Evolutionary conservation across 805 yeast species (phyloP), one percentile per base, ranked within the genome.

Genomic region (Saccharomycopsis fermentans): DNA sequence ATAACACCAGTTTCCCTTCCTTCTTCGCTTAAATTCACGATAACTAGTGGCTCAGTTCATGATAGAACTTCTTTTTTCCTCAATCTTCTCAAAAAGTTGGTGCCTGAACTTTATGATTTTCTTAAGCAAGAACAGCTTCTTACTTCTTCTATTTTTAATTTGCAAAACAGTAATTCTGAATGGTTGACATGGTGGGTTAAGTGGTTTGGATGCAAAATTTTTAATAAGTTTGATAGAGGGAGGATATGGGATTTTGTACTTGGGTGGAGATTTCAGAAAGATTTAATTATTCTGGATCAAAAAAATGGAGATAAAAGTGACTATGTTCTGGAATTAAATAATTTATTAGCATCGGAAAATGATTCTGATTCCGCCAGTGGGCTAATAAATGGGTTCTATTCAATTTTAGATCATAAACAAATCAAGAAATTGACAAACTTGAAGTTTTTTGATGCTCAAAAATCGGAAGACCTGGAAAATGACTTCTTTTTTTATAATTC

Each of bases 161-260:
- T 59, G 4, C 61, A 73, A 17, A 75, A 78, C 50, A 76, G 81
- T 60, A 90, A 86, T 62, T 94, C 88, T 64, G 90, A 85, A 67
- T 91, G 97, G 97, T 74, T 90, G 27, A 78, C 89, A 43, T 91
- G 96, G 96, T 91, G 97, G 97, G 75, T 91, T 63, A 89, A 90
- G 68, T 91, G 87, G 78, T 81, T 88, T 67, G 97, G 97, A 21
- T 81, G 94, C 14, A 87, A 87, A 70, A 90, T 86, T 6, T 82
- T 95, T 80, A 84, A 90, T 51, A 79, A 86, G 62, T 77, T 77
- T 59, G 96, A 90, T 70, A 73, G 97, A 56, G 96, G 94, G 12
- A 77, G 96, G 61, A 76, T 90, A 6, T 91, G 98, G 98, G 98
- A 91, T 72, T 72, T 83, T 63, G 70, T 90, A 52, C 70, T 91